Conservation (phyloP, 2,329 filamentous ascomycete genomes). For the Aspergillus calidoustus region DNA sequence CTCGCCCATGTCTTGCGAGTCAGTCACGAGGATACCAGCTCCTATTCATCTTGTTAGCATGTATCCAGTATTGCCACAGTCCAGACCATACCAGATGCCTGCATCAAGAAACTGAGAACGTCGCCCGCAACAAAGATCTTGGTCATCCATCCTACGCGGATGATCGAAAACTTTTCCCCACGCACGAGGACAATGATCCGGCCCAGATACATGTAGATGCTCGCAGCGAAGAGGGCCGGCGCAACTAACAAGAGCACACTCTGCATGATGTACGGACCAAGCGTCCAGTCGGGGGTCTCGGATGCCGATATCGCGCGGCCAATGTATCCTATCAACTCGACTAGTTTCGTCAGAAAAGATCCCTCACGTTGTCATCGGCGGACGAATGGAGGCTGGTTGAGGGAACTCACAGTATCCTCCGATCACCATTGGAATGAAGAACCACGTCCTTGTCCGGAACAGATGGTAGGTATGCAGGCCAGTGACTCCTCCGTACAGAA, state of each 20-base stretch:
- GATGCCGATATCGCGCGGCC: slow-evolving; percentile 51
- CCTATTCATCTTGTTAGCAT: slow-evolving; percentile 17
- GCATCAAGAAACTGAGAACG: slow-evolving; percentile 37
- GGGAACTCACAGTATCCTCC: slow-evolving; percentile 20
- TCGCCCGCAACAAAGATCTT: slow-evolving; percentile 37
- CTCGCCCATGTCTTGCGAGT: slow-evolving; percentile 25
- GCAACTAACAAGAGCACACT: slow-evolving; percentile 33
- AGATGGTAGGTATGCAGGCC: slow-evolving; percentile 21
- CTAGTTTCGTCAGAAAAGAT: slow-evolving; percentile 32
- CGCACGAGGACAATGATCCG: slow-evolving; percentile 30
- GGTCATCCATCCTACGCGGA: slow-evolving; percentile 32
- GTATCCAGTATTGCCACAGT: neutral
- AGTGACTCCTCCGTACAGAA: slow-evolving; percentile 17
- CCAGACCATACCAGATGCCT: slow-evolving; percentile 29
- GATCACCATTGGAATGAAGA: slow-evolving; percentile 22
- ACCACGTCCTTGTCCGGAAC: slow-evolving; percentile 22
- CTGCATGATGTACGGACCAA: slow-evolving; percentile 33
- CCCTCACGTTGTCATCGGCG: neutral
- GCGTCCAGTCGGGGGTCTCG: slow-evolving; percentile 34
- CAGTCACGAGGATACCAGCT: slow-evolving; percentile 30
- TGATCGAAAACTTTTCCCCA: slow-evolving; percentile 26
- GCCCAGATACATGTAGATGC: slow-evolving; percentile 35
- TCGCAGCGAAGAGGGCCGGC: slow-evolving; percentile 32
- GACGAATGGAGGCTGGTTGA: neutral
- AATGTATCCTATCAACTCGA: slow-evolving; percentile 59